These are phyloP conservation scores for Chrysanthemum lavandulifolium DNA, from an alignment of 129 eudicot species.

Conservation along the genomic window DNA sequence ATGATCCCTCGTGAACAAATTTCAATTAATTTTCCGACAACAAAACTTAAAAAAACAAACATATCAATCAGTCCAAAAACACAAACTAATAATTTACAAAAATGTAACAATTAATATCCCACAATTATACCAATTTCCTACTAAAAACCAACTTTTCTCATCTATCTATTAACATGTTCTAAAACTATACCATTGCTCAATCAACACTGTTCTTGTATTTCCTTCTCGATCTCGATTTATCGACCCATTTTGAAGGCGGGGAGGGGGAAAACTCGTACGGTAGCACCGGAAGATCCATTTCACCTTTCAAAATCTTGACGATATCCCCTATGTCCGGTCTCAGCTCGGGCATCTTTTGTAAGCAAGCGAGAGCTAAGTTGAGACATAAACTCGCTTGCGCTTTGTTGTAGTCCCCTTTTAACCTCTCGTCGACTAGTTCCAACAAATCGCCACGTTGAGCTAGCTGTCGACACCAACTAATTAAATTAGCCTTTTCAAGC, in stretches of 20 bases:
- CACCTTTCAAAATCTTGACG: conserved; percentile 82
- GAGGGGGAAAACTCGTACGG: conserved; percentile 92
- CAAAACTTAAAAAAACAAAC: not conserved
- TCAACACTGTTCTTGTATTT: conserved; percentile 51
- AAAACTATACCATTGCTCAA: not conserved
- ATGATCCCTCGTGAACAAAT: not conserved
- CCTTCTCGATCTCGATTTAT: conserved; percentile 59
- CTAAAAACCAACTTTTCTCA: not conserved
- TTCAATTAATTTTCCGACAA: not conserved
- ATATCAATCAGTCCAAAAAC: not conserved
- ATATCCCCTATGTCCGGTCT: conserved; percentile 88
- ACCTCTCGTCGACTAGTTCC: conserved; percentile 78
- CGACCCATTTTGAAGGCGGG: conserved; percentile 68
- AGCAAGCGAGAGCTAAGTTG: conserved; percentile 81
- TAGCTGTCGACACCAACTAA: conserved; percentile 81
- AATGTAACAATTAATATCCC: not conserved
- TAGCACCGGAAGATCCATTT: conserved; percentile 66
- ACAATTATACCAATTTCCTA: not conserved
- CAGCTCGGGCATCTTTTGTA: conserved; percentile 87
- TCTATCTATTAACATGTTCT: not conserved
- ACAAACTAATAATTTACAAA: not conserved
- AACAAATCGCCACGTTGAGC: conserved; percentile 73
- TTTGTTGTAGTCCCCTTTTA: conserved; percentile 59
- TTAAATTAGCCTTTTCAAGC: conserved; percentile 93
- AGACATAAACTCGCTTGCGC: conserved; percentile 78